Evolutionary conservation across 164 flowering plant genomes (phyloP).

Genomic region (Tinospora cordifolia): DNA sequence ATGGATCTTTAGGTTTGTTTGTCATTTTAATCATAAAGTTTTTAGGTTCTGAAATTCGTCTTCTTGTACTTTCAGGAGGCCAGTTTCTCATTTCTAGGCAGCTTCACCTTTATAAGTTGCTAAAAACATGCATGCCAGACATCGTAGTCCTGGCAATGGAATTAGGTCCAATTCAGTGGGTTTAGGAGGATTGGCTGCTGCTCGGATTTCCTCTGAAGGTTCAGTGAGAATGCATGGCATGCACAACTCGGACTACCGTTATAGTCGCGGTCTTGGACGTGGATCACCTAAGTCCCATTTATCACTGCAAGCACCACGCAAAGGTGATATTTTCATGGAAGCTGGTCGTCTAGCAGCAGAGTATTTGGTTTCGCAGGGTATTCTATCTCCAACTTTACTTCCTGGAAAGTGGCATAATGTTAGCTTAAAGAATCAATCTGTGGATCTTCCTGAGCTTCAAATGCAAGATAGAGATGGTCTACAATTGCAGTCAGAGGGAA

Average conservation of each 20-base stretch:
- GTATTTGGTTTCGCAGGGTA: conserved; percentile 76
- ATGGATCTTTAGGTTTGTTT: background rate
- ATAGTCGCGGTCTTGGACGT: conserved; percentile 47
- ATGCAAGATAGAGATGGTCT: conserved; percentile 33
- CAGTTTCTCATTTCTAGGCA: background rate
- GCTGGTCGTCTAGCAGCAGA: conserved; percentile 92
- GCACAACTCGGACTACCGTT: conserved; percentile 43
- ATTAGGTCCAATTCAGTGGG: conserved; percentile 49
- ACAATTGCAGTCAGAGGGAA: conserved; percentile 36
- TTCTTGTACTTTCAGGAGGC: background rate
- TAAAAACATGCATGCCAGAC: conserved; percentile 44
- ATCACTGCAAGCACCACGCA: conserved; percentile 21
- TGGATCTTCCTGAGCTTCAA: conserved; percentile 34
- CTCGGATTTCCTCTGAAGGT: conserved; percentile 47
- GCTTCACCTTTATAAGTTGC: background rate
- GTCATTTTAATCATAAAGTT: background rate
- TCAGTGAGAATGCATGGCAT: conserved; percentile 42
- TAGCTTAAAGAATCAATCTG: conserved; percentile 35
- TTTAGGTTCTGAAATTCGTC: background rate
- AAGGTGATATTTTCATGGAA: conserved; percentile 68
- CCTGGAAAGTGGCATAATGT: conserved; percentile 49
- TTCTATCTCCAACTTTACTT: conserved; percentile 51
- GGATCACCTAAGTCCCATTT: conserved; percentile 30
- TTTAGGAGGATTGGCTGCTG: conserved; percentile 33
- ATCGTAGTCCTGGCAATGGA: conserved; percentile 63